Evolutionary conservation across 306 rosid species (phyloP), one percentile per base, ranked within the genome.

Genomic region (Ziziphus jujuba): DNA sequence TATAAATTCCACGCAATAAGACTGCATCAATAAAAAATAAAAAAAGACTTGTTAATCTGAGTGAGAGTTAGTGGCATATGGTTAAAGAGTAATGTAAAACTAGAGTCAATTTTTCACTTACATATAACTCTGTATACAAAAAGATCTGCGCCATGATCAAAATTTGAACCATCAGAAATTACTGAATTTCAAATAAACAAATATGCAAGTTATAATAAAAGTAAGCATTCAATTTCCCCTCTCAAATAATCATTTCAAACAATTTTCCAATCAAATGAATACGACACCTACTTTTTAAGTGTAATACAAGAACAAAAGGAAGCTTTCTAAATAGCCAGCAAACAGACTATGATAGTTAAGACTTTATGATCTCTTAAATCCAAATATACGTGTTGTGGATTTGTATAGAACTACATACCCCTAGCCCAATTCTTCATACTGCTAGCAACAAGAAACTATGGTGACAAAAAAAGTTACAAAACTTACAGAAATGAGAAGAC

Each of bases 1-100:
- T 53, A 91, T 87, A 72, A 80, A 87, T 63, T 91, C 95, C 71
- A 91, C 89, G 65, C 96, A 88, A 65, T 83, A 88, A 73, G 84
- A 76, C 97, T 88, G 83, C 79, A 65, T 6, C 65, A 52, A 59
- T 59, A 28, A 56, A 72, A 50, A 75, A 28, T 51, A 72, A 50
- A 75, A 36, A 1, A 70, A 13, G 50, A 48, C 1, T 40, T 59
- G 55, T 56, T 47, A 50, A 49, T 40, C 40, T 55, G 59, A 59
- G 31, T 23, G 49, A 75, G 48, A 36, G 69, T 13, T 21, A 54
- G 70, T 47, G 16, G 24, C 21, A 62, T 38, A 21, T 19, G 16
- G 38, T 44, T 43, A 44, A 44, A 56, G 33, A 33, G 63, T n/a
- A 51, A 48, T 9, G 36, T 31, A 50, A 36, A 71, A 28, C 33